phyloP scores from a whole-genome alignment of 164 flowering plant genomes.

The Kingdonia uniflora region DNA sequence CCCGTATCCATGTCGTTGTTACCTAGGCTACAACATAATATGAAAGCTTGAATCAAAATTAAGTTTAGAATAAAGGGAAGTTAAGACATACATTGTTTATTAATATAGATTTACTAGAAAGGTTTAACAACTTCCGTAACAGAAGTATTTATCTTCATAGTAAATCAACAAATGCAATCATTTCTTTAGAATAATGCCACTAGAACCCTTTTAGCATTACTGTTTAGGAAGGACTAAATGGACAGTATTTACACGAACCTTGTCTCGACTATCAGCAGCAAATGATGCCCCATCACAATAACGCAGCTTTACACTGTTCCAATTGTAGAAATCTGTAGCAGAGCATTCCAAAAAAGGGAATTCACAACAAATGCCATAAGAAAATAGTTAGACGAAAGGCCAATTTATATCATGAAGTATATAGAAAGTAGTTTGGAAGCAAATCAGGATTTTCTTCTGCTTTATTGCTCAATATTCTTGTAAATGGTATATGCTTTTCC shows the following conservation, averaged over 20 bases:
- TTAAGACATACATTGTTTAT: slow-evolving; percentile 61
- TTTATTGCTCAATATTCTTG: slow-evolving; percentile 86
- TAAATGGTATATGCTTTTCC: slow-evolving; percentile 63
- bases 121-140: too few species aligned
- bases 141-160: too few species aligned
- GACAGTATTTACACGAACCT: slow-evolving; percentile 37
- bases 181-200: too few species aligned
- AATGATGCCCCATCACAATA: slow-evolving; percentile 98
- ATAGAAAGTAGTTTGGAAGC: slow-evolving; percentile 1
- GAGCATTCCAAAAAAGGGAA: background rate
- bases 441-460: slow-evolving; percentile 85
- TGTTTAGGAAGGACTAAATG: too few species aligned
- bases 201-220: too few species aligned
- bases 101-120: too few species aligned
- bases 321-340: slow-evolving; percentile 79
- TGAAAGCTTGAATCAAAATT: background rate
- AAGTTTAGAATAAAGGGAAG: background rate
- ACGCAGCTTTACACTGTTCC: slow-evolving; percentile 88
- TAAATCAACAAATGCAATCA: too few species aligned
- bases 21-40: too few species aligned
- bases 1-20: too few species aligned
- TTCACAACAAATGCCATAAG: background rate
- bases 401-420: background rate
- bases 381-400: background rate
- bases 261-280: slow-evolving; percentile 57